These are phyloP conservation scores for Trichoderma koningii DNA, from an alignment of 2,329 filamentous ascomycete genomes.

Conservation along the genomic window DNA sequence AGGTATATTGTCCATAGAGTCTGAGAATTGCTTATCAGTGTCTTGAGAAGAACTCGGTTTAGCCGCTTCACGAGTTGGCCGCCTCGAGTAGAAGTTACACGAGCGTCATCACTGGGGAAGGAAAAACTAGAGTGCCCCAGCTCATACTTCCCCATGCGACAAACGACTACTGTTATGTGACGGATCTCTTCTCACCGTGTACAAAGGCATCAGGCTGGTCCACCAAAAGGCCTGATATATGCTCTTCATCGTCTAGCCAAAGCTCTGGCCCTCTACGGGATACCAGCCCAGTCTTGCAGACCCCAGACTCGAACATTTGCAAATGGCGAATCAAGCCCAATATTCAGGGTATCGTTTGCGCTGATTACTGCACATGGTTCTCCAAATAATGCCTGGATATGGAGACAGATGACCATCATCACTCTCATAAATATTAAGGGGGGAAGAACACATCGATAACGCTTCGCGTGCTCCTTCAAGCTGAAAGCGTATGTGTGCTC, in stretches of 20 bases:
- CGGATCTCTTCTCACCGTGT: too few relatives aligned
- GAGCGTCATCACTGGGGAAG: too few relatives aligned
- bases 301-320: background rate
- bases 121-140: too few relatives aligned
- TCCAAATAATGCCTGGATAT: background rate
- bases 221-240: background rate
- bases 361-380: background rate
- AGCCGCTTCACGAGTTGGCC: too few relatives aligned
- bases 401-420: background rate
- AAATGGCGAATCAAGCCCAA: constrained; percentile 14
- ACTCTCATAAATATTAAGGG: background rate
- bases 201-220: background rate
- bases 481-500: constrained; percentile 1
- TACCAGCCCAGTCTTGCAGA: background rate
- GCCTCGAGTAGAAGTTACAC: too few relatives aligned
- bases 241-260: background rate
- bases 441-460: background rate
- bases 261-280: background rate
- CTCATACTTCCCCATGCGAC: too few relatives aligned
- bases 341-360: background rate
- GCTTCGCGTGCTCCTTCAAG: constrained; percentile 7
- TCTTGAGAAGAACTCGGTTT: too few relatives aligned
- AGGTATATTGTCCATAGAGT: too few relatives aligned
- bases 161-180: too few relatives aligned
- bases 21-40: too few relatives aligned